phyloP scores from a whole-genome alignment of 2,329 filamentous ascomycete species.

The Shiraia bambusicola region DNA sequence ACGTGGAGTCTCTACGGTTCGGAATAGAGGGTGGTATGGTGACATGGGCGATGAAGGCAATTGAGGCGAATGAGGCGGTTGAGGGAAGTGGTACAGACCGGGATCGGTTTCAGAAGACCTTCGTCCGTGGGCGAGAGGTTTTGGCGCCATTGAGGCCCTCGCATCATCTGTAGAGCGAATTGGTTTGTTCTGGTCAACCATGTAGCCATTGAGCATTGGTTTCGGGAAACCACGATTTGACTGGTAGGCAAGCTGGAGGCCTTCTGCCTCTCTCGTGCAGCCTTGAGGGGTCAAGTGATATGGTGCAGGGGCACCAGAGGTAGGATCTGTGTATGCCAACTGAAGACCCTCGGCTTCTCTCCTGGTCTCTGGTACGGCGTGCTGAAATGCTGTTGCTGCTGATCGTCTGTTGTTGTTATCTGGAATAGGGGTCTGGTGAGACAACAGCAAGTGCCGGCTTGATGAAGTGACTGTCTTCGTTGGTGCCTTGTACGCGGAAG shows the following conservation, averaged over 20 bases:
- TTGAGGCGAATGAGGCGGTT: constrained; percentile 1
- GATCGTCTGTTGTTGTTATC: not conserved
- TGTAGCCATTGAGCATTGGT: constrained; percentile 1
- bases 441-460: constrained; percentile 1
- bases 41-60: not conserved
- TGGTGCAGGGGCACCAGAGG: constrained; percentile 1
- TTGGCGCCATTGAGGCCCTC: constrained; percentile 1
- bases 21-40: constrained; percentile 1
- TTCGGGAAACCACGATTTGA: constrained; percentile 1
- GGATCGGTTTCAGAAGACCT: not conserved
- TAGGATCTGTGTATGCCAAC: constrained; percentile 2
- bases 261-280: constrained; percentile 10
- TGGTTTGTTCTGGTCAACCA: not conserved
- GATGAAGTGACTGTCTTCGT: constrained; percentile 3
- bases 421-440: not conserved
- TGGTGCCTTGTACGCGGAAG: constrained; percentile 10
- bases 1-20: not conserved
- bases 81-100: constrained; percentile 2
- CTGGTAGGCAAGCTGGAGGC: constrained; percentile 6
- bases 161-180: not conserved
- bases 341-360: constrained; percentile 14
- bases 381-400: not conserved
- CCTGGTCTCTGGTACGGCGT: constrained; percentile 5
- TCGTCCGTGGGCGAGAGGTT: constrained; percentile 4
- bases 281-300: constrained; percentile 1